phyloP scores from a whole-genome alignment of 2,329 filamentous ascomycete species.

The Trichophyton benhamiae region DNA sequence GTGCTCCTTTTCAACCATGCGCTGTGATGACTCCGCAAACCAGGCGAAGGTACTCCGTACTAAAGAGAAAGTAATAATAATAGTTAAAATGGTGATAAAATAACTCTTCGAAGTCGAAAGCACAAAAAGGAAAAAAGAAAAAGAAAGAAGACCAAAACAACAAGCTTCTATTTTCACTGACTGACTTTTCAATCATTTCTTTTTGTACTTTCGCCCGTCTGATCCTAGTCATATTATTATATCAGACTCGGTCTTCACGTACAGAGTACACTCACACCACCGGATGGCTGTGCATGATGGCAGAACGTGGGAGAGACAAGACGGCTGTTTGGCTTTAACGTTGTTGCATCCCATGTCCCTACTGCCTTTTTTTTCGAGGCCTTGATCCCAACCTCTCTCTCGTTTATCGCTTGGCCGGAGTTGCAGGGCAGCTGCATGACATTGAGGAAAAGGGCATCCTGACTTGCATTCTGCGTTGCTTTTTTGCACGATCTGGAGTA shows the following conservation, averaged over 20 bases:
- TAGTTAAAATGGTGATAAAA: neutral
- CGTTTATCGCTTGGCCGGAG: neutral
- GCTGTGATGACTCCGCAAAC: neutral
- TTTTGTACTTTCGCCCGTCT: neutral
- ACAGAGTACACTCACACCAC: neutral
- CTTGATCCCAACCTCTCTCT: neutral
- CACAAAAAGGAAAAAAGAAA: neutral
- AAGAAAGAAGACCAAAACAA: neutral
- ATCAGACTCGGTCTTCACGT: neutral
- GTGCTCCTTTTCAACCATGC: neutral
- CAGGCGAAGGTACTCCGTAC: neutral
- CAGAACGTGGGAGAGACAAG: neutral
- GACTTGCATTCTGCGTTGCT: neutral
- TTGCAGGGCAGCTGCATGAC: slow-evolving; percentile 1
- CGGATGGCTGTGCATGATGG: neutral
- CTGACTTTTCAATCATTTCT: neutral
- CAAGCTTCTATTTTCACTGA: neutral
- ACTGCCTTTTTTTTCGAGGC: neutral
- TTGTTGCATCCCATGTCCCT: neutral
- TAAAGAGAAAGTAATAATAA: neutral
- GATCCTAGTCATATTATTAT: neutral
- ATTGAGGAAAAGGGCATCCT: neutral
- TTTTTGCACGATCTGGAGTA: slow-evolving; percentile 3
- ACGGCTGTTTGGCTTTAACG: neutral
- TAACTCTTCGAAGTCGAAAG: neutral